Conservation (phyloP, 2,329 filamentous ascomycete species). For the Aureobasidium sp. region DNA sequence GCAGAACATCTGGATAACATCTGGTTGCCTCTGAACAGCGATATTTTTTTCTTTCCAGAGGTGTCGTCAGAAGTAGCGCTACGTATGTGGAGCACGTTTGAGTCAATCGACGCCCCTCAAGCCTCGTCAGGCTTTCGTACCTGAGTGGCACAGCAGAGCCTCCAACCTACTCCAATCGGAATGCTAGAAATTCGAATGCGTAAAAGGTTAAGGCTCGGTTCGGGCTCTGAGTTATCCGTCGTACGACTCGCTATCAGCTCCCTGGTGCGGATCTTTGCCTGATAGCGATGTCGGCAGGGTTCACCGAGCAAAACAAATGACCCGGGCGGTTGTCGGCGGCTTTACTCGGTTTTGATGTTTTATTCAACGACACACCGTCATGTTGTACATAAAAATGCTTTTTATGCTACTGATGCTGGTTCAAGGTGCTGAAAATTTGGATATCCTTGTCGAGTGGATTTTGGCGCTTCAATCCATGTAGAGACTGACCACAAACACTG, state of each 20-base stretch:
- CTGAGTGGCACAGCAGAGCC: neutral
- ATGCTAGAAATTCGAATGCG: conserved; percentile 9
- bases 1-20: neutral
- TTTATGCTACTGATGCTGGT: neutral
- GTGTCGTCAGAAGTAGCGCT: conserved; percentile 8
- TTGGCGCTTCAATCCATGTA: neutral
- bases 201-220: conserved; percentile 16
- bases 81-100: neutral
- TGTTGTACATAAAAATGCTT: neutral
- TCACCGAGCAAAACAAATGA: neutral
- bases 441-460: neutral
- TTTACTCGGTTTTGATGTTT: neutral
- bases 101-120: neutral
- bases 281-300: conserved; percentile 9
- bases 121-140: neutral
- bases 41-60: neutral
- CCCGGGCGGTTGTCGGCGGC: neutral
- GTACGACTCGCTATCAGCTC: conserved; percentile 5
- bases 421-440: neutral
- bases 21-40: neutral
- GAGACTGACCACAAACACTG: neutral
- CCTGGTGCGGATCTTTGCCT: neutral
- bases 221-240: neutral
- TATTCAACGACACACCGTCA: conserved; percentile 1
- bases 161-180: conserved; percentile 1